Base-by-base conservation (phyloP, 257 asterid species). In the Ilex asprella region DNA sequence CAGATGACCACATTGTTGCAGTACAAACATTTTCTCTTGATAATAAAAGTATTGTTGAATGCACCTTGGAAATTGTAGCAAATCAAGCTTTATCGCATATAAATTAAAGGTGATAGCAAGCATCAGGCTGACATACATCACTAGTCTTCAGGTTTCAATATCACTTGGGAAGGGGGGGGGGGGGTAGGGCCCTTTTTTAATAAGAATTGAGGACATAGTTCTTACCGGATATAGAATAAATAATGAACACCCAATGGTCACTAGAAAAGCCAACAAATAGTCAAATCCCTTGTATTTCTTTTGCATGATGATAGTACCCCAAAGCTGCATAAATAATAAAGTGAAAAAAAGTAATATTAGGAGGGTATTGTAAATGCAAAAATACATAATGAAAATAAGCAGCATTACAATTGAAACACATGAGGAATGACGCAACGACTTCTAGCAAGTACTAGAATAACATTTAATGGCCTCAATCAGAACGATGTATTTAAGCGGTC, bases 241-340 rank as follows among this genome's bases (percentile, higher is more conserved):
- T 70, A 89, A 75, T 32, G 97, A 85, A 82, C 99, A 93, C 44
- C 99, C 99, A 74, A 89, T 58, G 9, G 95, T 93, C 66, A 93
- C 97, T 39, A 85, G 64, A 66, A 85, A 57, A 44, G 99, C 84
- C 56, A 89, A 68, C 53, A 86, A 62, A 84, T 89, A 93, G 79
- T 93, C 99, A 47, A 70, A 88, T 52, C 82, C 82, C 54, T 71
- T 79, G 81, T 93, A 89, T 85, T 74, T 93, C 82, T 93, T 93
- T 79, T 89, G 99, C 99, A 93, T 93, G 64, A 93, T 93, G 67
- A 78, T 32, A 68, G 95, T 81, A 59, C 99, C 99, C 97, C 99
- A 93, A 39, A 93, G 74, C 99, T 93, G 96, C 87, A 80, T 29
- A 60, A 61, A 53, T 7, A 15, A 12, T 49, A 10, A 76, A 64